Evolutionary conservation across 2,329 filamentous ascomycete species (phyloP).

Genomic region (Apiospora sp.): DNA sequence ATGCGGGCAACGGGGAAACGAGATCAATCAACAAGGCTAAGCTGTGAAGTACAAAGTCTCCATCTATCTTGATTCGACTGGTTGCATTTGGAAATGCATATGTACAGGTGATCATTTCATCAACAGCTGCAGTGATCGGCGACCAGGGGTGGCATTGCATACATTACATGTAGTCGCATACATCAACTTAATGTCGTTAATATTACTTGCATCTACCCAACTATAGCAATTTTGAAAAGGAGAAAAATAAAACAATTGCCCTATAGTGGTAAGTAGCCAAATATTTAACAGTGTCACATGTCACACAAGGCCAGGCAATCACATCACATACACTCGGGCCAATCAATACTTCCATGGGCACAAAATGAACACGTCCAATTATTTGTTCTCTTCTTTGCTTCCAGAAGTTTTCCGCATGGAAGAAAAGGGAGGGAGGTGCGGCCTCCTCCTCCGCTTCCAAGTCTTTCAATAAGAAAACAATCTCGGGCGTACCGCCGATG

Average conservation of each 20-base stretch:
- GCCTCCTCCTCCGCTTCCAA: neutral
- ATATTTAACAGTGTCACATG: neutral
- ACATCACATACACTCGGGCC: neutral
- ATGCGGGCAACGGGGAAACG: no score
- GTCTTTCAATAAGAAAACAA: neutral
- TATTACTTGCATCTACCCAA: neutral
- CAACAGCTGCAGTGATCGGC: slow-evolving; percentile 1
- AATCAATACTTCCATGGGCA: neutral
- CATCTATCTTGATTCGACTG: neutral
- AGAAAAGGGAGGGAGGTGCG: neutral
- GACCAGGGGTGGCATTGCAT: neutral
- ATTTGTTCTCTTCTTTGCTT: neutral
- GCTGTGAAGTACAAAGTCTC: no score
- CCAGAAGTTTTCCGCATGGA: neutral
- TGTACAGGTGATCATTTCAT: neutral
- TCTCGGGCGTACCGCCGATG: neutral
- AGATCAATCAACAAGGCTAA: no score
- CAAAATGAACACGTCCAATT: neutral
- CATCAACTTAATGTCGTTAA: neutral
- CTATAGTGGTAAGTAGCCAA: neutral
- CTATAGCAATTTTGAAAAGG: neutral
- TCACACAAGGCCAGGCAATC: neutral
- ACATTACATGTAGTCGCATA: neutral
- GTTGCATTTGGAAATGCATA: neutral
- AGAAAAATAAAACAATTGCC: neutral